Evolutionary conservation across 495 filamentous ascomycete species (phyloP), one percentile per base, ranked within the genome.

Genomic region (Aspergillus bertholletiae): DNA sequence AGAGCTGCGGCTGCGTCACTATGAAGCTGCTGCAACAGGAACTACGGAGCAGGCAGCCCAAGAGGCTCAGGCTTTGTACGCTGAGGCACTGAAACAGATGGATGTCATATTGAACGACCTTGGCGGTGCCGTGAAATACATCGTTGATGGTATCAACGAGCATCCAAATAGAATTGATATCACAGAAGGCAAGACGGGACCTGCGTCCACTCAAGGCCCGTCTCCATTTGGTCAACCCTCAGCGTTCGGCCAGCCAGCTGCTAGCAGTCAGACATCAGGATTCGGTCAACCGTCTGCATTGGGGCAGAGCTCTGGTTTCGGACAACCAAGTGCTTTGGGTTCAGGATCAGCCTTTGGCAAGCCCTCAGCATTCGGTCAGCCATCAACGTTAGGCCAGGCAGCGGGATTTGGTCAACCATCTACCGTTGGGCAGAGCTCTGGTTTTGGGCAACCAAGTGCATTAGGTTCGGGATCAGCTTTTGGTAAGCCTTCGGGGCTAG

Each of bases 141-240:
- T 96, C 21, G 63, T 84, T 12, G 80, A 84, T 15, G 86, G 80
- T 18, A 80, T 67, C 28, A 85, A 91, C 35, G 80, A 85, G 43
- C 92, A 93, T 62, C 89, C 89, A 0, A 96, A 96, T 60, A 82
- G 91, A 13, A 74, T 83, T 47, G 92, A 96, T 61, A 84, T 92
- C 12, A 80, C 74, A 61, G 76, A 80, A 41, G 74, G 69, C 5
- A 74, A 73, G 45, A 74, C 73, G n/a, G 59, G 32, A 11, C 50
- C 65, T 24, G 32, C 21, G 24, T 13, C 55, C 7, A 51, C 51
- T 13, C 62, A 65, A 51, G 43, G 52, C 28, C 48, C 57, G 22
- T 66, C 72, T 8, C 46, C 70, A 35, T 72, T 71, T 35, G 60
- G 60, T 3, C 57, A 66, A 41, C 58, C 70, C 2, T 53, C 67